phyloP scores from a whole-genome alignment of 2,329 filamentous ascomycete species.

The Epichloe hybrida region DNA sequence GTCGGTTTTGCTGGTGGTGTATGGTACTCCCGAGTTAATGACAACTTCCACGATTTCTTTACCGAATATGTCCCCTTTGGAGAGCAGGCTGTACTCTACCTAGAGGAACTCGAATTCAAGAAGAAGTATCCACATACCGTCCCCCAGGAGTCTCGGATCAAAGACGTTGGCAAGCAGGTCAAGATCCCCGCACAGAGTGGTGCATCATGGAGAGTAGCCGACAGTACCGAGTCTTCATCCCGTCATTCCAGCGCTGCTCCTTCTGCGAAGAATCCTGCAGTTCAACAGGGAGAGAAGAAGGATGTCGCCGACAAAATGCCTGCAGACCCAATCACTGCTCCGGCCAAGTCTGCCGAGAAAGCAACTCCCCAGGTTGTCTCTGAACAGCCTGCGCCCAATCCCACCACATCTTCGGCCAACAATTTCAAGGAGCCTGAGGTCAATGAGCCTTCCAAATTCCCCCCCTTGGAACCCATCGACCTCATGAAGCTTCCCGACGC shows the following conservation, averaged over 20 bases:
- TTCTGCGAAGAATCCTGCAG: slow-evolving; percentile 14
- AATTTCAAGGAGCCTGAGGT: slow-evolving; percentile 45
- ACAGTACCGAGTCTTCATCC: slow-evolving; percentile 40
- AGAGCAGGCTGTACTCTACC: slow-evolving; percentile 86
- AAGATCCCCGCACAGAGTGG: slow-evolving; percentile 79
- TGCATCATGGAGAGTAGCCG: slow-evolving; percentile 64
- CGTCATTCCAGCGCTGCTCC: slow-evolving; percentile 48
- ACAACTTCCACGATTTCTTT: slow-evolving; percentile 99
- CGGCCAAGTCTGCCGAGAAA: slow-evolving; percentile 20
- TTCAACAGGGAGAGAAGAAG: slow-evolving; percentile 16
- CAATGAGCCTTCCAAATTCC: slow-evolving; percentile 50
- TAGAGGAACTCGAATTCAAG: slow-evolving; percentile 89
- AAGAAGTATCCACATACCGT: slow-evolving; percentile 56
- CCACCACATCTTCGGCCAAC: slow-evolving; percentile 17
- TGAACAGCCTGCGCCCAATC: slow-evolving; percentile 9
- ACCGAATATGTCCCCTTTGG: slow-evolving; percentile 92
- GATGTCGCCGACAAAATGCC: slow-evolving; percentile 17
- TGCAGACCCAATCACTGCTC: slow-evolving; percentile 11
- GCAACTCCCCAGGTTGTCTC: slow-evolving; percentile 9
- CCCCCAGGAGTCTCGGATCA: slow-evolving; percentile 29
- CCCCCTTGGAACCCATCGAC: slow-evolving; percentile 59
- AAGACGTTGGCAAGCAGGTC: slow-evolving; percentile 54
- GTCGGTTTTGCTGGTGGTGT: slow-evolving; percentile 78
- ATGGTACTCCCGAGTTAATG: slow-evolving; percentile 83
- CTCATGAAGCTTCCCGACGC: slow-evolving; percentile 62